Conservation (phyloP, 1,139 yeast species). For the Taiozyma onychis region DNA sequence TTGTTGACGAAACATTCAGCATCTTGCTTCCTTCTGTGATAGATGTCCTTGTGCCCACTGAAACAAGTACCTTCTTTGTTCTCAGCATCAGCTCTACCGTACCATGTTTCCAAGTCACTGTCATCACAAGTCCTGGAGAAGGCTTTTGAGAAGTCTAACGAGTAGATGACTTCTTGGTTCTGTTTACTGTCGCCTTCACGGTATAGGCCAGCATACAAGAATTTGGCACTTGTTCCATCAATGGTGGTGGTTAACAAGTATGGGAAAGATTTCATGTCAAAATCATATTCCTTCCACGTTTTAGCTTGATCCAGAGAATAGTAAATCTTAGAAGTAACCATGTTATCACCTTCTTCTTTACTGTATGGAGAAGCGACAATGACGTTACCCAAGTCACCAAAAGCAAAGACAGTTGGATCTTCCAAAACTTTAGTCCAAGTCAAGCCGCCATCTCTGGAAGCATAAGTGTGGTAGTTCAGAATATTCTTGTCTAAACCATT, state of each 20-base stretch:
- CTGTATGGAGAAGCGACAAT: slow-evolving; percentile 53
- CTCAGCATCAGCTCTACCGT: slow-evolving; percentile 45
- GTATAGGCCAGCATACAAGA: slow-evolving; percentile 47
- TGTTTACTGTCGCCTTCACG: slow-evolving; percentile 24
- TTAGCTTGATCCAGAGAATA: slow-evolving; percentile 75
- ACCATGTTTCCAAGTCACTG: slow-evolving; percentile 65
- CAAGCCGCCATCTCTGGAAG: slow-evolving; percentile 76
- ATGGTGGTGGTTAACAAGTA: slow-evolving; percentile 48
- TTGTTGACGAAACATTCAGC: slow-evolving; percentile 66
- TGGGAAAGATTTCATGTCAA: slow-evolving; percentile 48
- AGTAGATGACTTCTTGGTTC: slow-evolving; percentile 19
- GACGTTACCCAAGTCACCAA: slow-evolving; percentile 80
- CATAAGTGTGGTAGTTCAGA: slow-evolving; percentile 40
- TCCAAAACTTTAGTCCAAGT: slow-evolving; percentile 59
- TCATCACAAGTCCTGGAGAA: slow-evolving; percentile 48
- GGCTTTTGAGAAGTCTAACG: slow-evolving; percentile 60
- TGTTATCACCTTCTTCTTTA: slow-evolving; percentile 22
- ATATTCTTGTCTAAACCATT: slow-evolving; percentile 25
- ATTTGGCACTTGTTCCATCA: slow-evolving; percentile 69
- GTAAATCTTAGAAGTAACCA: slow-evolving; percentile 29
- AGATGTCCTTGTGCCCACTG: slow-evolving; percentile 67
- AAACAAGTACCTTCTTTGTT: slow-evolving; percentile 52
- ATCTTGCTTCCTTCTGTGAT: slow-evolving; percentile 60
- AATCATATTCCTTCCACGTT: slow-evolving; percentile 48
- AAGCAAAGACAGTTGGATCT: slow-evolving; percentile 51